Conservation (phyloP, 306 rosid species). For the Morella rubra region DNA sequence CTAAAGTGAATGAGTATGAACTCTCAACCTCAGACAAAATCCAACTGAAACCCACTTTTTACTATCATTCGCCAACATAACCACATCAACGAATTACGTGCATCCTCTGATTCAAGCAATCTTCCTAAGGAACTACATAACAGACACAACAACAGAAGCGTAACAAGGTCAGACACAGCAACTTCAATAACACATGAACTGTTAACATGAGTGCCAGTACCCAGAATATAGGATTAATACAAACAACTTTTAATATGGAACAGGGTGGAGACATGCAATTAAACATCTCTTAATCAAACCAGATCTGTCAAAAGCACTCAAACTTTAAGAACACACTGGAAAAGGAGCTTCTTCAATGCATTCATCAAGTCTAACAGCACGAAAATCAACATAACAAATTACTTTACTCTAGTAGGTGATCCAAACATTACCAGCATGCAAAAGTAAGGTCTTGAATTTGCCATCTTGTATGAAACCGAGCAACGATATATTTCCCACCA, state of each 20-base stretch:
- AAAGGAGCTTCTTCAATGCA: background rate
- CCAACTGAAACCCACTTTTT: background rate
- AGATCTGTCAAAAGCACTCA: constrained; percentile 1
- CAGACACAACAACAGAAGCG: background rate
- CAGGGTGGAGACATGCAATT: background rate
- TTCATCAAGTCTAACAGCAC: background rate
- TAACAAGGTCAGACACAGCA: background rate
- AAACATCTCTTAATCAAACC: constrained; percentile 4
- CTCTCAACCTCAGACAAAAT: background rate
- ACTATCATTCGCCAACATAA: background rate
- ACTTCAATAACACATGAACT: background rate
- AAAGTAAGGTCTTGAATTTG: constrained; percentile 37
- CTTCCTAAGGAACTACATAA: background rate
- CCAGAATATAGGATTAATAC: background rate
- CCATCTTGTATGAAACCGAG: constrained; percentile 42
- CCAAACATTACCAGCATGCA: constrained; percentile 49
- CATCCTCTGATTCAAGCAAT: background rate
- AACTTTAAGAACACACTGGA: background rate
- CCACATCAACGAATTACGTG: background rate
- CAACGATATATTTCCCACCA: constrained; percentile 53
- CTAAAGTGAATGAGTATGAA: background rate
- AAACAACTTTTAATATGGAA: background rate
- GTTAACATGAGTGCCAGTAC: background rate
- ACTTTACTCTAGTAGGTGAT: background rate
- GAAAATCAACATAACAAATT: background rate